Evolutionary conservation across 352 stramenopile species (phyloP), one percentile per base, ranked within the genome.

Genomic region (Pythium dissimile): DNA sequence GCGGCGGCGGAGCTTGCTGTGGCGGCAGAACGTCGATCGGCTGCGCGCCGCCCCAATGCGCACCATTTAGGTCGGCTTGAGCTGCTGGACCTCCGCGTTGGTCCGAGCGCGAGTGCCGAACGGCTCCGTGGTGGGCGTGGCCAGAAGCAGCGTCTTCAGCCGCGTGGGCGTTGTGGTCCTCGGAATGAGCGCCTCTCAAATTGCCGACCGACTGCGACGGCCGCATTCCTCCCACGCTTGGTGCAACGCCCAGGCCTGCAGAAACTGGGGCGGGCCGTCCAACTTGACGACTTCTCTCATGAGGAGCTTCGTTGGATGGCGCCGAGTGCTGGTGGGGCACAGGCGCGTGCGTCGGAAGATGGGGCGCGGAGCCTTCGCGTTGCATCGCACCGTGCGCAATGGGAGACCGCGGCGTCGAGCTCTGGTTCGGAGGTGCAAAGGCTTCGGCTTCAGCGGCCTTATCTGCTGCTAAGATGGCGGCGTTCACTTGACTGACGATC

Each of bases 121-220:
- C n/a, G n/a, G n/a, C n/a, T n/a, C n/a, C n/a, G n/a, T 54, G 45
- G 9, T 7, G 43, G 16, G 26, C 16, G 2, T 37, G 39, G 38
- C 20, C 16, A 31, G 35, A 18, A 15, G 31, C 23, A 9, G 30
- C 53, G 30, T 16, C 48, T 41, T 8, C 26, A 5, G 12, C 64
- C n/a, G n/a, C n/a, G n/a, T n/a, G n/a, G n/a, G n/a, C n/a, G n/a
- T n/a, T n/a, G 26, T 77, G 69, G 2, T 88, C 78, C 4, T 86
- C 70, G 59, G 84, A 70, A 46, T 86, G 87, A 49, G 44, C 26
- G 5, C 73, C 68, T 9, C 74, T 72, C n/a, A 92, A 89, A 38
- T 94, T 91, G 1, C 80, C 84, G 13, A 94, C 76, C 3, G 84
- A 94, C 31, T 80, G 66, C 7, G 76, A 72, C 21, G 81, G 79